Conservation (phyloP, 1,284 basidiomycete genomes). For the Leccinum glutinopallens region DNA sequence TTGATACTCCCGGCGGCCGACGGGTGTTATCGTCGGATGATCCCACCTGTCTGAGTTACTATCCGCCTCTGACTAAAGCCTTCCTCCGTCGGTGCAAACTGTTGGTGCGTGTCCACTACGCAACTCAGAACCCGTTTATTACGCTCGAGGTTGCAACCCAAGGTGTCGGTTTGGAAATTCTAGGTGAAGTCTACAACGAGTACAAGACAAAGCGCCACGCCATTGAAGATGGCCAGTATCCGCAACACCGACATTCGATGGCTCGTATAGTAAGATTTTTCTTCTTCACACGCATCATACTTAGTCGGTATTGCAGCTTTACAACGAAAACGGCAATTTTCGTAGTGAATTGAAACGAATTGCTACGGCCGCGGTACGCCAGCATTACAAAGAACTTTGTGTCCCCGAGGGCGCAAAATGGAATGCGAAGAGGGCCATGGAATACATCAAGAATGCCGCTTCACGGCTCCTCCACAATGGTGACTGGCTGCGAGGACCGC, state of each 20-base stretch:
- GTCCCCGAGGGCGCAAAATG: background rate
- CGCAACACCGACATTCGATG: background rate
- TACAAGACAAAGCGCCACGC: background rate
- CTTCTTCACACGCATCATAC: background rate
- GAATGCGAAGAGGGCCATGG: background rate
- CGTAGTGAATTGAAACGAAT: background rate
- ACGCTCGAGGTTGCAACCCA: background rate
- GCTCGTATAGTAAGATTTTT: background rate
- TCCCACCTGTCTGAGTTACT: background rate
- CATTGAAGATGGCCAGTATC: constrained; percentile 1
- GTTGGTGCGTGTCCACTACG: background rate
- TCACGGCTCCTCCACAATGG: background rate
- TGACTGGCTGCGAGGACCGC: background rate
- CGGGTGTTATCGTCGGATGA: background rate
- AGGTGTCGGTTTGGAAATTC: background rate
- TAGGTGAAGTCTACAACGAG: background rate
- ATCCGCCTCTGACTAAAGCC: background rate
- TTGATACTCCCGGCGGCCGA: background rate
- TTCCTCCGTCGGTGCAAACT: background rate
- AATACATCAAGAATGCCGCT: background rate
- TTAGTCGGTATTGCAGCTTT: background rate
- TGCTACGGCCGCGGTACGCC: background rate
- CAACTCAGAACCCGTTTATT: background rate
- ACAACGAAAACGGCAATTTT: background rate
- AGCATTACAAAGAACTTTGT: background rate